Percentiles rank a stretch among this genome's conserved stretches.
These are phyloP conservation scores for Naematelia encephala DNA, from an alignment of 768 basidiomycete species.

Conservation along the genomic window DNA sequence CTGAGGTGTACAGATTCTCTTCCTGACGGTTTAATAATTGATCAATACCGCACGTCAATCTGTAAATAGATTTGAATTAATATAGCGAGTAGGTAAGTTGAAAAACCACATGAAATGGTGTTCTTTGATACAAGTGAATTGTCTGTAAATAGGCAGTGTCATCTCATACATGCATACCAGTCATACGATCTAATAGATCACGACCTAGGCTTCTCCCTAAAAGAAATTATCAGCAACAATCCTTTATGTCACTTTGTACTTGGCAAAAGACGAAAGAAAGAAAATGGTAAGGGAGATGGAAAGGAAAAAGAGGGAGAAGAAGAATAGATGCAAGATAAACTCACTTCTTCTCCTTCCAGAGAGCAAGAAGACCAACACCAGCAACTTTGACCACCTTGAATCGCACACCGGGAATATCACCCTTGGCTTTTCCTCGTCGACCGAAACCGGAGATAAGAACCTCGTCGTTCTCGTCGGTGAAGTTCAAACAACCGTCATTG, in stretches of 20 bases:
- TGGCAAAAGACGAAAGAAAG: background rate
- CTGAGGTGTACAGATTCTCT: too few species aligned
- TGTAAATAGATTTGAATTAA: too few species aligned
- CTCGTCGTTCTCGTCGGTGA: slow-evolving; percentile 98
- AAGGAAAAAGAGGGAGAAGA: background rate
- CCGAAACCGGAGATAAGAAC: slow-evolving; percentile 99
- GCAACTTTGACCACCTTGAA: slow-evolving; percentile 99
- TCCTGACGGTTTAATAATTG: too few species aligned
- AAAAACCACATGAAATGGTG: too few species aligned
- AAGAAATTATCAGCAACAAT: slow-evolving; percentile 14
- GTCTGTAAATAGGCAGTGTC: background rate
- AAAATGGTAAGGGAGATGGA: background rate
- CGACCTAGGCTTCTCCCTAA: slow-evolving; percentile 48
- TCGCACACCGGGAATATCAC: slow-evolving; percentile 98
- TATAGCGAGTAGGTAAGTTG: too few species aligned
- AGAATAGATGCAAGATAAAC: slow-evolving; percentile 11
- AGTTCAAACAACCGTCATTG: slow-evolving; percentile 52
- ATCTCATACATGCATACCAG: slow-evolving; percentile 33
- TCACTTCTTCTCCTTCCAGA: slow-evolving; percentile 98
- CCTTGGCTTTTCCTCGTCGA: slow-evolving; percentile 99
- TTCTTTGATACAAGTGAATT: background rate
- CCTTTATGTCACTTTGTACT: too few species aligned
- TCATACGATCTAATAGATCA: slow-evolving; percentile 14
- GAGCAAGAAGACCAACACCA: slow-evolving; percentile 93
- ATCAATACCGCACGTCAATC: too few species aligned